Base-by-base conservation (phyloP, 2,329 filamentous ascomycete genomes). In the Fusarium equiseti region DNA sequence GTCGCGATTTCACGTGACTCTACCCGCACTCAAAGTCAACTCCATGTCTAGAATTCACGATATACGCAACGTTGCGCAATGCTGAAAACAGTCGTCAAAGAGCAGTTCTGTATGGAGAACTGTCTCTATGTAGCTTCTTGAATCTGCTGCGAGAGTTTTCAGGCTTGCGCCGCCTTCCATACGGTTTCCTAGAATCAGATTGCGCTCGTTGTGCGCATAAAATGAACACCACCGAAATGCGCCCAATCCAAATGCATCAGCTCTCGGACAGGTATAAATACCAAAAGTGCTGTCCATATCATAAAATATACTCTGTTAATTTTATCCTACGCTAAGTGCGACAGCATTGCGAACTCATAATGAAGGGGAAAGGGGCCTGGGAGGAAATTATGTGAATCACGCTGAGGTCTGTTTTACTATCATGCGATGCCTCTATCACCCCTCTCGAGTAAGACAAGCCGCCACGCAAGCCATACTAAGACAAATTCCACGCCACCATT, bases 401-500 rank as follows among this genome's bases (percentile, higher is more conserved):
- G 24, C 56, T 53, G 54, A 44, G 51, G 27, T 29, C 56, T 54
- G 54, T 68, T 63, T 68, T 52, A 71, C 57, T 50, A 45, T 72
- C 64, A 59, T 69, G 59, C 57, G 38, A 60, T 61, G 66, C 70
- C 43, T 66, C 49, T 42, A 46, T 65, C 69, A 65, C 74, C 75
- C 75, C 77, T 66, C 64, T 29, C 16, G 50, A 55, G 58, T 38
- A 59, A 55, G 44, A 67, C 63, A 57, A 56, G 45, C 68, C 73
- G 75, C 76, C 76, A 78, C 75, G 67, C 75, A 77, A 75, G 72
- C 73, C 71, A 58, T 71, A 73, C 76, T 73, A 73, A 71, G 65
- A 58, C 72, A 70, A 73, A 54, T 58, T 72, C 61, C 65, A 66
- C 75, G 73, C 76, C 75, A 76, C 73, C 72, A 68, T 75, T 70